Evolutionary conservation across 306 rosid genomes (phyloP).

Genomic region (Chamaecrista fasciculata): DNA sequence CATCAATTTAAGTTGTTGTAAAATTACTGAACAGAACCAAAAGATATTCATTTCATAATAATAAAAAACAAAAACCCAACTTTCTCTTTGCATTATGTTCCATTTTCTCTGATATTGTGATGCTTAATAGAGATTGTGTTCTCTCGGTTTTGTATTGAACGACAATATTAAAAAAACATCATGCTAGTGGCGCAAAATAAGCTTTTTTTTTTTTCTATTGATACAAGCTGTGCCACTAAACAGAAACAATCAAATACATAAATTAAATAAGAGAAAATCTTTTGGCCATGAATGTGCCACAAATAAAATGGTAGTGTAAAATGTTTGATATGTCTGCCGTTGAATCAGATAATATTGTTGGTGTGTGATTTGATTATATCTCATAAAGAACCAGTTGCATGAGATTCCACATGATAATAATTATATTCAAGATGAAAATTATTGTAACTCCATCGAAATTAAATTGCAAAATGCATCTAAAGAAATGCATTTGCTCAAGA

Average conservation of each 20-base stretch:
- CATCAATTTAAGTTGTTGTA: conserved; percentile 4
- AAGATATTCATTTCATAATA: no score
- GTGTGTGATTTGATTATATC: not conserved
- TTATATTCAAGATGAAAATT: not conserved
- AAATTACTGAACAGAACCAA: no score
- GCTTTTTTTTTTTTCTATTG: no score
- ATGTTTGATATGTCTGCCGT: not conserved
- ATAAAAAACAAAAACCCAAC: no score
- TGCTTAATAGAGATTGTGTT: no score
- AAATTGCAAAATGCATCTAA: not conserved
- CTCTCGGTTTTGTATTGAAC: no score
- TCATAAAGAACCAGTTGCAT: not conserved
- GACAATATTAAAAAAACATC: no score
- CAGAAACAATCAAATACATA: not conserved
- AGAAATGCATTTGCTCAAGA: not conserved
- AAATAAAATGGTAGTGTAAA: not conserved
- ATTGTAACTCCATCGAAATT: not conserved
- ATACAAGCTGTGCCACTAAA: not conserved
- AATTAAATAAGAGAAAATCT: not conserved
- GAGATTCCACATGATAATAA: not conserved
- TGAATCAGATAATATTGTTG: not conserved
- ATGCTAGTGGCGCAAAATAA: no score
- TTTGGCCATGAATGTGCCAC: not conserved
- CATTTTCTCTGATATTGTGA: no score
- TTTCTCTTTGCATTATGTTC: no score